A percentile compares a stretch with the other conserved stretches of the same genome.
These are phyloP conservation scores for Karstenula rhodostoma DNA, from an alignment of 2,329 filamentous ascomycete genomes.

Conservation along the genomic window DNA sequence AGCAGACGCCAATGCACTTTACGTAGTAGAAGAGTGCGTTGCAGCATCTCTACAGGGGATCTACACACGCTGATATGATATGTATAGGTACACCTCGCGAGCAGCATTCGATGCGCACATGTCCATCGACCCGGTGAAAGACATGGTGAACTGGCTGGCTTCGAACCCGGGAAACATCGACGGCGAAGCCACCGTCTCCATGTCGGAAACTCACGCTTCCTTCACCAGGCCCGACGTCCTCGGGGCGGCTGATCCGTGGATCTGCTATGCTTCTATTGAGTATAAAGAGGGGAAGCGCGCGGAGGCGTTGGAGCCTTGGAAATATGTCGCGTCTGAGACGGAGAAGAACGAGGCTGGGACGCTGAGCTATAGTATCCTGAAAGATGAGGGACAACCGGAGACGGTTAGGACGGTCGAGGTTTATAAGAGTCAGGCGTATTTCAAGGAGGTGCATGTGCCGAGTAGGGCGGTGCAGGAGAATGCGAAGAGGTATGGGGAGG, in stretches of 20 bases:
- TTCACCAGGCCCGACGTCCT: slow-evolving; percentile 23
- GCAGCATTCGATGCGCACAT: slow-evolving; percentile 32
- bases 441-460: slow-evolving; percentile 33
- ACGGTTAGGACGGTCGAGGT: slow-evolving; percentile 29
- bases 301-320: slow-evolving; percentile 30
- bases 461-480: slow-evolving; percentile 31
- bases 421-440: slow-evolving; percentile 29
- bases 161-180: slow-evolving; percentile 21
- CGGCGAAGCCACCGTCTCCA: slow-evolving; percentile 16
- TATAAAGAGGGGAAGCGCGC: slow-evolving; percentile 29
- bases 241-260: slow-evolving; percentile 24
- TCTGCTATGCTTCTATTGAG: slow-evolving; percentile 28
- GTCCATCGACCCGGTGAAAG: slow-evolving; percentile 18
- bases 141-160: slow-evolving; percentile 21
- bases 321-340: slow-evolving; percentile 25
- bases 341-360: slow-evolving; percentile 31
- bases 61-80: slow-evolving; percentile 4
- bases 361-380: slow-evolving; percentile 27
- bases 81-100: slow-evolving; percentile 28
- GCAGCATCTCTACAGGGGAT: background rate
- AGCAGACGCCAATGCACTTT: slow-evolving; percentile 23
- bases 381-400: slow-evolving; percentile 24
- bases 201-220: slow-evolving; percentile 18
- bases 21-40: slow-evolving; percentile 30
- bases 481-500: slow-evolving; percentile 23